These are phyloP conservation scores for Candida glucosophila DNA, from an alignment of 1,139 yeast genomes.

Conservation along the genomic window DNA sequence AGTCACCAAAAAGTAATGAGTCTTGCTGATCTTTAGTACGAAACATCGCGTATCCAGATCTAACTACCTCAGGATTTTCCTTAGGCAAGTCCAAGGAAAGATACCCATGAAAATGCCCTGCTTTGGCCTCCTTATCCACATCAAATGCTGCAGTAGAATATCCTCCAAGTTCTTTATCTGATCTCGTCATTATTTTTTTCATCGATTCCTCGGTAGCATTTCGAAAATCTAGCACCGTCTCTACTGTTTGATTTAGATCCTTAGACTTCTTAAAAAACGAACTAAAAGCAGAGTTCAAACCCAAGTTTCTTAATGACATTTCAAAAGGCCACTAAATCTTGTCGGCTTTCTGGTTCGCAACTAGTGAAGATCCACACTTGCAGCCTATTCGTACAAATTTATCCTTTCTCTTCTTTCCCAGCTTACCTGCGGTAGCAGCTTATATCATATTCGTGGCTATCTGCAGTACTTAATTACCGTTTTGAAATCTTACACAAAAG, in stretches of 20 bases:
- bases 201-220: constrained; percentile 32
- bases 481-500: too few species aligned
- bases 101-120: constrained; percentile 63
- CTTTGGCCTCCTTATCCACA: constrained; percentile 22
- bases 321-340: too few species aligned
- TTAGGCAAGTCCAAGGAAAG: constrained; percentile 69
- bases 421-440: too few species aligned
- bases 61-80: constrained; percentile 55
- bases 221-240: constrained; percentile 49
- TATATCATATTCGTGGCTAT: too few species aligned
- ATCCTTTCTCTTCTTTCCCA: too few species aligned
- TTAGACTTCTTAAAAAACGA: constrained; percentile 27
- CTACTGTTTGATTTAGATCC: constrained; percentile 22
- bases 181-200: constrained; percentile 46
- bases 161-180: constrained; percentile 74
- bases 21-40: constrained; percentile 59
- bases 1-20: constrained; percentile 38
- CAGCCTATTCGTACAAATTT: too few species aligned
- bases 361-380: too few species aligned
- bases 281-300: constrained; percentile 29
- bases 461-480: too few species aligned
- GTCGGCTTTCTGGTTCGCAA: too few species aligned
- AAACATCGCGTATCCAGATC: constrained; percentile 84
- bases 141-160: constrained; percentile 58
- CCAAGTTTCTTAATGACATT: constrained; percentile 41